Evolutionary conservation across 75 land plant genomes (phyloP), one percentile per base, ranked within the genome.

Genomic region (Cunninghamia lanceolata): DNA sequence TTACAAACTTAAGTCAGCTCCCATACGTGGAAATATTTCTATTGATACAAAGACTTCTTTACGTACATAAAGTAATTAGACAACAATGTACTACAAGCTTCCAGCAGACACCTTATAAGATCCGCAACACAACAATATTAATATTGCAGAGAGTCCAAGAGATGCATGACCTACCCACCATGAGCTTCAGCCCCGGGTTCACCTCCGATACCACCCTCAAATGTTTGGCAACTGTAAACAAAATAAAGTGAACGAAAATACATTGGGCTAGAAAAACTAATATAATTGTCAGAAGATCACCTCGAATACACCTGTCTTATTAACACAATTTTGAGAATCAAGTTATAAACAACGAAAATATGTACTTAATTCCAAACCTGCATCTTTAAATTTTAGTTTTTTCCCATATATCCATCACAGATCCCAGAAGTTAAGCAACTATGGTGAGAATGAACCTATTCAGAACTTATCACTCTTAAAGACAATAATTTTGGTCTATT

Each of bases 131-230:
- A 30, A 73, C 36, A 68, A 28, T 68, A 73, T 7, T 32, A 11
- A 32, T 34, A 73, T 34, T 34, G 3, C 36, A 73, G n/a, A 63
- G 68, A 21, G 45, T n/a, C 45, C 13, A 34, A 42, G 83, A 40
- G 15, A 83, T 52, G 83, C 68, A 79, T 46, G 75, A 92, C 92
- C 86, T 93, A 98, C 99, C 99, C 99, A 86, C 99, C 99, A 95
- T 98, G 99, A 86, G 99, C 99, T 92, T 98, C 99, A 81, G 99
- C 91, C 82, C 95, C 95, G 83, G 99, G 99, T 83, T 98, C 99
- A 59, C 97, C 99, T 87, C 94, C 93, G 92, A 98, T 96, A 39
- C 99, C 99, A 84, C 99, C 99, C 89, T 98, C 99, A 89, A 93
- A 97, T 76, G 99, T 98, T 86, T 98, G 99, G 88, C 99, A 98